These are phyloP conservation scores for Spinellus fusiger DNA, from an alignment of 192 early-diverging fungal species.

Conservation along the genomic window DNA sequence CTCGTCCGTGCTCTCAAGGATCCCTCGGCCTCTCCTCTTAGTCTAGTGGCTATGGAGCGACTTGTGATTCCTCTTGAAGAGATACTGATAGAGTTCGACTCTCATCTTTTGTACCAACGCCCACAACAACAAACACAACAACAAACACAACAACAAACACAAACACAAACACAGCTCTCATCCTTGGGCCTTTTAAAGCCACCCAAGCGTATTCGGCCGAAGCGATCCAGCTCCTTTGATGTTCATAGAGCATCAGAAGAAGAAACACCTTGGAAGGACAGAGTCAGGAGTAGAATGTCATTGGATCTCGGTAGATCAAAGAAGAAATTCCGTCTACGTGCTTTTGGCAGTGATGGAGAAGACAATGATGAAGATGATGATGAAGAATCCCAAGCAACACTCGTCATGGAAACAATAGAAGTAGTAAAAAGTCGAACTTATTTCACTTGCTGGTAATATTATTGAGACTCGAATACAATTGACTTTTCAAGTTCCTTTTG, in stretches of 20 bases:
- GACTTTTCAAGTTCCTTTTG: slow-evolving; percentile 25
- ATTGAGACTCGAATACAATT: slow-evolving; percentile 27
- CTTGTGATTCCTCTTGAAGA: slow-evolving; percentile 46
- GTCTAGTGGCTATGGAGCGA: slow-evolving; percentile 40
- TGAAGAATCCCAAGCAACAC: slow-evolving; percentile 3
- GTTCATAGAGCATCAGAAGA: background rate
- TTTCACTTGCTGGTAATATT: slow-evolving; percentile 25
- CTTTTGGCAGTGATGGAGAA: slow-evolving; percentile 17
- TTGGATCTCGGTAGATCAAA: slow-evolving; percentile 8
- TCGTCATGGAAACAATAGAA: slow-evolving; percentile 21
- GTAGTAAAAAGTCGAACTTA: slow-evolving; percentile 23
- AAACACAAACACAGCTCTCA: background rate
- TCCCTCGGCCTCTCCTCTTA: slow-evolving; percentile 44
- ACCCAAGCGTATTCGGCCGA: slow-evolving; percentile 7
- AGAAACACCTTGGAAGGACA: slow-evolving; percentile 7
- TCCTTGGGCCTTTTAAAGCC: background rate
- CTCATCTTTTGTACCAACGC: background rate
- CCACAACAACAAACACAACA: background rate
- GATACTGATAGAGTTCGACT: slow-evolving; percentile 32
- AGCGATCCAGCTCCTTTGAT: slow-evolving; percentile 22
- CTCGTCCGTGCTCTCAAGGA: slow-evolving; percentile 65
- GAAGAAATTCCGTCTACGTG: background rate
- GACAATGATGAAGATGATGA: background rate
- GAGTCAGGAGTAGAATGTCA: background rate
- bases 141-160: background rate